Evolutionary conservation across 2,329 filamentous ascomycete species (phyloP).

Genomic region (Anisogramma anomala): DNA sequence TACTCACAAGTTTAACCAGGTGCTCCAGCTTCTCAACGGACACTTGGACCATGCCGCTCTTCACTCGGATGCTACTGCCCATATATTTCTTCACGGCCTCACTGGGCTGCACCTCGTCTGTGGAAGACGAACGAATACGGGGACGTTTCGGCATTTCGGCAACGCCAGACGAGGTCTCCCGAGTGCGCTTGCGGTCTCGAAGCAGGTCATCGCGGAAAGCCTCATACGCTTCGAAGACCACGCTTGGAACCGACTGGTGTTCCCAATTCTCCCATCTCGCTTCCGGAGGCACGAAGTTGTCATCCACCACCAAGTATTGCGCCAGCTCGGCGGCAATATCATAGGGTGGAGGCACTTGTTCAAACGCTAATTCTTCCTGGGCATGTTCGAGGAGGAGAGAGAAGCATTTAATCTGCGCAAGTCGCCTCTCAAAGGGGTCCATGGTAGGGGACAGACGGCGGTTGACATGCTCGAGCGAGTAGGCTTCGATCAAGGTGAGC

Average conservation of each 20-base stretch:
- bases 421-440: conserved; percentile 36
- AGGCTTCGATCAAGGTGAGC: conserved; percentile 36
- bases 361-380: conserved; percentile 17
- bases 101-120: conserved; percentile 15
- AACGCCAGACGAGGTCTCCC: conserved; percentile 27
- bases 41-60: conserved; percentile 15
- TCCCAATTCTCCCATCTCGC: conserved; percentile 27
- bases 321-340: conserved; percentile 35
- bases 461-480: conserved; percentile 46
- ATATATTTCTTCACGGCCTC: conserved; percentile 24
- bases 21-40: conserved; percentile 25
- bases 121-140: conserved; percentile 18
- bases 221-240: conserved; percentile 35
- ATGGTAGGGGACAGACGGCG: conserved; percentile 30
- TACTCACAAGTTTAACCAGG: conserved; percentile 28
- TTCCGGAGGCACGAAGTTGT: conserved; percentile 5
- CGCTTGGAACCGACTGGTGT: conserved; percentile 34
- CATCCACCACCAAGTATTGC: conserved; percentile 11
- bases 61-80: conserved; percentile 16
- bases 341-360: conserved; percentile 27
- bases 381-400: conserved; percentile 23
- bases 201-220: conserved; percentile 26
- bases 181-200: conserved; percentile 33
- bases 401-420: conserved; percentile 23
- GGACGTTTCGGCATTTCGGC: conserved; percentile 21